Conservation (phyloP, 768 basidiomycete species). For the Collybia mongolica region DNA sequence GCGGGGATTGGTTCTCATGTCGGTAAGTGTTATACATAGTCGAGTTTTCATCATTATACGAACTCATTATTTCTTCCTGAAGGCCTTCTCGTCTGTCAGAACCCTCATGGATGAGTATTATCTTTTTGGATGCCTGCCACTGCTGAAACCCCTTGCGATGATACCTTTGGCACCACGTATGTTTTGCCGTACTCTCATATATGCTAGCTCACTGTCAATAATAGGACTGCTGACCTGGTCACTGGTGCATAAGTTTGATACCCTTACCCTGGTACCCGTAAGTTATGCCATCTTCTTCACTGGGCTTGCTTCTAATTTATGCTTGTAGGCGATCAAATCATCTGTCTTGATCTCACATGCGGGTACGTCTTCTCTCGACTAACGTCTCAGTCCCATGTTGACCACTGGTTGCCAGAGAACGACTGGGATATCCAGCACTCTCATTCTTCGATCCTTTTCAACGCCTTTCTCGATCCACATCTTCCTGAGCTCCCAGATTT, state of each 20-base stretch:
- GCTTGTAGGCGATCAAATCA: constrained; percentile 54
- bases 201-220: constrained; percentile 1
- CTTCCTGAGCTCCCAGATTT: constrained; percentile 35
- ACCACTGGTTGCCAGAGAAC: constrained; percentile 33
- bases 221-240: constrained; percentile 55
- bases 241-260: constrained; percentile 59
- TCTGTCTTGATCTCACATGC: constrained; percentile 76
- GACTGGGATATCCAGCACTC: constrained; percentile 72
- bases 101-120: constrained; percentile 67
- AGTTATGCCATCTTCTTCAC: constrained; percentile 14
- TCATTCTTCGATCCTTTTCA: constrained; percentile 70
- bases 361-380: constrained; percentile 21
- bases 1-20: constrained; percentile 49
- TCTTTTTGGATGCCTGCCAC: constrained; percentile 61
- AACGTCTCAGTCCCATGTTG: no score
- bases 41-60: neutral
- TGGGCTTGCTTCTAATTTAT: neutral
- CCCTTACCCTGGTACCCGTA: constrained; percentile 58
- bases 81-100: constrained; percentile 58
- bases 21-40: constrained; percentile 21
- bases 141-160: constrained; percentile 66
- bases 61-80: neutral
- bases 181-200: constrained; percentile 24
- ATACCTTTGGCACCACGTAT: constrained; percentile 63
- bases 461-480: constrained; percentile 58